These are phyloP conservation scores for Mycena kentingensis DNA, from an alignment of 768 basidiomycete genomes.

Conservation along the genomic window DNA sequence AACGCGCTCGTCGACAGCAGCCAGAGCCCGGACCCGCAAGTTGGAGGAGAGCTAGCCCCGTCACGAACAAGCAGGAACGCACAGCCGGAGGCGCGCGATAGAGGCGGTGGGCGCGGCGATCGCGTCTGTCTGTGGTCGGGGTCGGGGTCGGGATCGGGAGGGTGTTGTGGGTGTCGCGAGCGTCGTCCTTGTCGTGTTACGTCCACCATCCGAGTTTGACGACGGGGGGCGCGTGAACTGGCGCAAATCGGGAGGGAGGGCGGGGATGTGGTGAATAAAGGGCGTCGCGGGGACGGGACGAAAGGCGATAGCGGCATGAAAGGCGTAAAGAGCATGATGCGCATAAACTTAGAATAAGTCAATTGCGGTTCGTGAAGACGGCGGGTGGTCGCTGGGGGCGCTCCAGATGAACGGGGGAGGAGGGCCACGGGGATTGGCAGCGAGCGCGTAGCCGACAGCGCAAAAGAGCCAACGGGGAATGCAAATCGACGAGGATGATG, in stretches of 20 bases:
- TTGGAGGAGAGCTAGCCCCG: not conserved
- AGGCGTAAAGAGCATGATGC: conserved; percentile 37
- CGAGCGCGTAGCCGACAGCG: not conserved
- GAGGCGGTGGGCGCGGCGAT: too few relatives aligned
- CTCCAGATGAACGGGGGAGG: conserved; percentile 2
- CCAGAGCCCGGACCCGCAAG: not conserved
- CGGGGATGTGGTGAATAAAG: not conserved
- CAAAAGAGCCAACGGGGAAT: conserved; percentile 4
- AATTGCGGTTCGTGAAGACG: conserved; percentile 38
- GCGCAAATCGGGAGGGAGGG: too few relatives aligned
- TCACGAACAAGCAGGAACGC: not conserved
- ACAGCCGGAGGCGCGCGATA: too few relatives aligned
- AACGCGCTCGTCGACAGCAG: too few relatives aligned
- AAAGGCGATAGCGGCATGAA: conserved; percentile 14
- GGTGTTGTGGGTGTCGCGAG: too few relatives aligned
- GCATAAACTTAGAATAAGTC: conserved; percentile 50
- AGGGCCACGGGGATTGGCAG: conserved; percentile 7
- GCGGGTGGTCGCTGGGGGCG: conserved; percentile 5
- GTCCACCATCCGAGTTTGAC: too few relatives aligned
- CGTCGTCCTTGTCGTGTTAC: too few relatives aligned
- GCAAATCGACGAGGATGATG: conserved; percentile 31
- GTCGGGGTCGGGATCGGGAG: too few relatives aligned
- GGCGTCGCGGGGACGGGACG: conserved; percentile 6
- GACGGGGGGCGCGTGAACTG: too few relatives aligned
- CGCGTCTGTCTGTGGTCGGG: too few relatives aligned